Evolutionary conservation across 1,139 yeast genomes (phyloP).

Genomic region (Debaryomyces psychrophilus): DNA sequence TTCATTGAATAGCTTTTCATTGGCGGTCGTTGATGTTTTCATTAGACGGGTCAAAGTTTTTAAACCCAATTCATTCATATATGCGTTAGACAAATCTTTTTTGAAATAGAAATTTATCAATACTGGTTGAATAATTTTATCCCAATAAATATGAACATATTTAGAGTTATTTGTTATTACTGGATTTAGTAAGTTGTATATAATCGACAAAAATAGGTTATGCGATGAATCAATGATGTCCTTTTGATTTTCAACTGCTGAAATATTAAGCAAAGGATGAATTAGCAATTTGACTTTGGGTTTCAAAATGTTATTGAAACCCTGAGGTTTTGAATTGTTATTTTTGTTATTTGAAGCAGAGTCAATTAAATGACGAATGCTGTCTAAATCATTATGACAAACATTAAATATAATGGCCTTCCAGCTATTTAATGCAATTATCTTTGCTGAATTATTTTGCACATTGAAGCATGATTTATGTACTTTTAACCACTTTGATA

Average conservation of each 20-base stretch:
- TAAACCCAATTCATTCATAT: slow-evolving; percentile 32
- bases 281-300: slow-evolving; percentile 34
- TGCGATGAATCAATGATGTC: slow-evolving; percentile 37
- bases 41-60: slow-evolving; percentile 28
- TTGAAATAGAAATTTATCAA: slow-evolving; percentile 38
- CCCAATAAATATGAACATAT: slow-evolving; percentile 43
- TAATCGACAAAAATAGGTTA: slow-evolving; percentile 32
- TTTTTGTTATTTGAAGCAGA: slow-evolving; percentile 17
- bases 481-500: slow-evolving; percentile 39
- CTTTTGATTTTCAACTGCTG: slow-evolving; percentile 24
- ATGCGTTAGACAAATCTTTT: slow-evolving; percentile 24
- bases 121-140: slow-evolving; percentile 37
- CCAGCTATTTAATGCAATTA: slow-evolving; percentile 40
- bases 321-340: slow-evolving; percentile 18
- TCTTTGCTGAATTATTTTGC: slow-evolving; percentile 28
- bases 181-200: slow-evolving; percentile 37
- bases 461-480: slow-evolving; percentile 36
- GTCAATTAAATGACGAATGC: slow-evolving; percentile 25
- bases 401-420: slow-evolving; percentile 39
- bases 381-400: slow-evolving; percentile 37
- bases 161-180: slow-evolving; percentile 25
- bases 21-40: slow-evolving; percentile 22
- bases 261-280: slow-evolving; percentile 31
- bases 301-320: slow-evolving; percentile 24
- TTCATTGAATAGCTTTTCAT: slow-evolving; percentile 29